phyloP scores from a whole-genome alignment of 1,139 yeast genomes.

The Geotrichum aggregatum region DNA sequence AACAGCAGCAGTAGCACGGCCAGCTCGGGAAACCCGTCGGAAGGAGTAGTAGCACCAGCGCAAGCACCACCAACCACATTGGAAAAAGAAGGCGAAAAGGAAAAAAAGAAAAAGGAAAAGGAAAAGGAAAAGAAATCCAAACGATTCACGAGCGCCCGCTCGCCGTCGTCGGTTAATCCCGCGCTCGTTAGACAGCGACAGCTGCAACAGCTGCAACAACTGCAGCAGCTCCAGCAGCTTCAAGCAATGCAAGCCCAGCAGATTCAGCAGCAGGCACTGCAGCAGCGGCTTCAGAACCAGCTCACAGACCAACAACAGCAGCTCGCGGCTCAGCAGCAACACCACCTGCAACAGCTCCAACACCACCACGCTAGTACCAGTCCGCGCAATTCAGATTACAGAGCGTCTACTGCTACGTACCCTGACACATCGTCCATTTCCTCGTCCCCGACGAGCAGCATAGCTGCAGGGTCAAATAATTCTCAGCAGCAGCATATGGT shows the following conservation, averaged over 20 bases:
- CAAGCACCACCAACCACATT: neutral
- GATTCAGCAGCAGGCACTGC: constrained; percentile 3
- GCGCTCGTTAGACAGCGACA: constrained; percentile 10
- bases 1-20: neutral
- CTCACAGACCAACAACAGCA: constrained; percentile 14
- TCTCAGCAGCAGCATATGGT: no score
- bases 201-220: constrained; percentile 24
- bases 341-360: constrained; percentile 19
- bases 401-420: neutral
- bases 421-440: no score
- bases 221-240: constrained; percentile 15
- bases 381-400: neutral
- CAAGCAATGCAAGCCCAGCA: constrained; percentile 20
- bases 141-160: constrained; percentile 6
- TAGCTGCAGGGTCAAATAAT: no score
- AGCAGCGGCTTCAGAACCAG: constrained; percentile 20
- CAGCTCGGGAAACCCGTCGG: neutral
- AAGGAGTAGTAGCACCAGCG: no score
- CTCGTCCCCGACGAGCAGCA: no score
- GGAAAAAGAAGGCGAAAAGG: neutral
- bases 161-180: constrained; percentile 3
- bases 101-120: neutral
- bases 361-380: neutral
- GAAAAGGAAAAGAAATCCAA: neutral
- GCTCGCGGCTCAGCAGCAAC: constrained; percentile 13